Conservation (phyloP, 495 filamentous ascomycete genomes). For the Trichoderma gamsii region DNA sequence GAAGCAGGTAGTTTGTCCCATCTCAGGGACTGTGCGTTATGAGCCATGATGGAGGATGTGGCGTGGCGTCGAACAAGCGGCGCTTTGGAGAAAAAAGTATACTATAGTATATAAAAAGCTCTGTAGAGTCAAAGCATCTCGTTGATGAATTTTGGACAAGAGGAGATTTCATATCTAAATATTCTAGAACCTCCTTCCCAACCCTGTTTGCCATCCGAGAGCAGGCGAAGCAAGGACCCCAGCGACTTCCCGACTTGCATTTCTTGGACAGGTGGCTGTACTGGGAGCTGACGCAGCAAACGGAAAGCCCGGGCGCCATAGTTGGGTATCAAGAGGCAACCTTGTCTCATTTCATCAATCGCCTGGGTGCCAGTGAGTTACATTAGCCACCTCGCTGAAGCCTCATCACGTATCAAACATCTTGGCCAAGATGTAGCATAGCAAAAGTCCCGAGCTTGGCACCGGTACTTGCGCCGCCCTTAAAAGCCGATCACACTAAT, state of each 20-base stretch:
- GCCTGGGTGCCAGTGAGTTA: not conserved
- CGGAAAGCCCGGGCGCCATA: not conserved
- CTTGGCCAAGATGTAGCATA: not conserved
- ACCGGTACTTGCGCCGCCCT: conserved; percentile 4
- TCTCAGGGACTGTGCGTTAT: not conserved
- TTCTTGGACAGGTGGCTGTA: not conserved
- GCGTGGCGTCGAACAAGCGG: not conserved
- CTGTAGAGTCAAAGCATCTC: not conserved
- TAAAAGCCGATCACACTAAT: conserved; percentile 5
- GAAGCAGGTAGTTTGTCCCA: not conserved
- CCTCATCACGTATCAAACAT: not conserved
- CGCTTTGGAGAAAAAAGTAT: not conserved
- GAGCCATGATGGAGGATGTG: not conserved
- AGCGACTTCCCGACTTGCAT: not conserved
- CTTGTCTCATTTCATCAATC: not conserved
- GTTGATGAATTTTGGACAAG: not conserved
- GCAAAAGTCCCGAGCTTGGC: not conserved
- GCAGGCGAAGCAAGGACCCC: not conserved
- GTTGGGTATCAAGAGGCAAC: not conserved
- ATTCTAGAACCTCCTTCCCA: not conserved
- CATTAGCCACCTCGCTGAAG: not conserved
- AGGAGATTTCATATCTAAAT: not conserved
- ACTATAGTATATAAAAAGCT: not conserved
- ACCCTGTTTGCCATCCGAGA: not conserved
- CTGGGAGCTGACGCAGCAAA: not conserved